phyloP scores from a whole-genome alignment of 2,329 filamentous ascomycete genomes.

The Endoconidiophora polonica region DNA sequence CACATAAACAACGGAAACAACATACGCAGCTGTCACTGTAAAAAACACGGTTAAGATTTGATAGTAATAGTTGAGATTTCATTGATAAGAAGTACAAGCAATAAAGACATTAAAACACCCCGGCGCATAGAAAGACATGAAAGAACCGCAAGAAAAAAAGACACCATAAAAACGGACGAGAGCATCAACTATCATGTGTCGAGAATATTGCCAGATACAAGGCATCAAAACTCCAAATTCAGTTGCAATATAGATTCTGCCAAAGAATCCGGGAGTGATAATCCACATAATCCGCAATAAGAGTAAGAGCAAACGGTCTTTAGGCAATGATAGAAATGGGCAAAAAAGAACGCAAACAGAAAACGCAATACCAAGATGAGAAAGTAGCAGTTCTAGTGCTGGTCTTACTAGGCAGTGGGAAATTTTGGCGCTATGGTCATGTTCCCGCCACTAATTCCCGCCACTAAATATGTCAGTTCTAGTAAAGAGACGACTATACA shows the following conservation, averaged over 20 bases:
- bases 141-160: background rate
- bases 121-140: background rate
- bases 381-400: background rate
- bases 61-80: background rate
- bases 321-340: background rate
- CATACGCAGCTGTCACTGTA: too few species aligned
- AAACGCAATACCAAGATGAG: background rate
- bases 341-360: background rate
- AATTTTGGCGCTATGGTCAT: too few species aligned
- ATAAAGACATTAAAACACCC: background rate
- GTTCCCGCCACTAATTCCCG: too few species aligned
- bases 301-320: background rate
- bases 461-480: too few species aligned
- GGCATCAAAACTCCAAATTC: too few species aligned
- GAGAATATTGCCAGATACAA: too few species aligned
- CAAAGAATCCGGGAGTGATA: background rate
- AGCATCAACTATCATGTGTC: too few species aligned
- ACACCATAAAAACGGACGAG: background rate
- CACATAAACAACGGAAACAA: too few species aligned
- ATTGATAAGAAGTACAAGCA: background rate
- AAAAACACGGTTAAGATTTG: background rate
- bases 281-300: background rate
- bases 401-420: too few species aligned
- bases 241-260: too few species aligned
- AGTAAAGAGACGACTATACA: too few species aligned